A percentile compares a stretch with the other conserved stretches of the same genome.
Conservation (phyloP, 2,329 filamentous ascomycete species). For the Fusarium robinianum region DNA sequence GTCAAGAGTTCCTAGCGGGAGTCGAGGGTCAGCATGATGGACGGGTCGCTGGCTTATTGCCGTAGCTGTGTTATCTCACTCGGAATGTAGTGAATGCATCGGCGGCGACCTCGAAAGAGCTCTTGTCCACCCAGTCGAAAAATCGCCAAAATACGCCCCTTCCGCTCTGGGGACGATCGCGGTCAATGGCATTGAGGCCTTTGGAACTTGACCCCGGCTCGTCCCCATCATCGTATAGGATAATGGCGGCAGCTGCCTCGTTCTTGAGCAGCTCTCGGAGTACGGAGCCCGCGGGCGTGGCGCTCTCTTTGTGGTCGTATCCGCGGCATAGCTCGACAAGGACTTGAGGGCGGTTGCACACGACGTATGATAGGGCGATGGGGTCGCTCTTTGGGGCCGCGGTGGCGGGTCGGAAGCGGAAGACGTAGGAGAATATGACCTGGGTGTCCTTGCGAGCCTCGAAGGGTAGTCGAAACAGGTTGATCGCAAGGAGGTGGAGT, state of each 20-base stretch:
- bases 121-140: constrained; percentile 96
- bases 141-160: constrained; percentile 94
- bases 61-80: constrained; percentile 53
- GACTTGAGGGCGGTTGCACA: constrained; percentile 83
- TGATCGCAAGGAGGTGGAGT: constrained; percentile 79
- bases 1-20: constrained; percentile 83
- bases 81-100: constrained; percentile 98
- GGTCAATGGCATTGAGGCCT: constrained; percentile 76
- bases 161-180: constrained; percentile 74
- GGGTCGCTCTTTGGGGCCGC: constrained; percentile 73
- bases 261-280: constrained; percentile 87
- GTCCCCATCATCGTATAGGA: constrained; percentile 87
- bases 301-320: constrained; percentile 88
- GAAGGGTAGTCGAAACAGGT: constrained; percentile 86
- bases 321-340: constrained; percentile 86
- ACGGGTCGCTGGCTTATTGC: neutral
- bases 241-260: constrained; percentile 86
- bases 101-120: constrained; percentile 93
- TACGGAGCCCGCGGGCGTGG: constrained; percentile 87
- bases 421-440: constrained; percentile 92
- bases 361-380: constrained; percentile 84
- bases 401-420: constrained; percentile 79
- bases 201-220: constrained; percentile 72
- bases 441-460: constrained; percentile 96
- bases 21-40: constrained; percentile 10